Evolutionary conservation across 2,329 filamentous ascomycete genomes (phyloP), one percentile per base, ranked within the genome.

Genomic region (Penicillium palitans): DNA sequence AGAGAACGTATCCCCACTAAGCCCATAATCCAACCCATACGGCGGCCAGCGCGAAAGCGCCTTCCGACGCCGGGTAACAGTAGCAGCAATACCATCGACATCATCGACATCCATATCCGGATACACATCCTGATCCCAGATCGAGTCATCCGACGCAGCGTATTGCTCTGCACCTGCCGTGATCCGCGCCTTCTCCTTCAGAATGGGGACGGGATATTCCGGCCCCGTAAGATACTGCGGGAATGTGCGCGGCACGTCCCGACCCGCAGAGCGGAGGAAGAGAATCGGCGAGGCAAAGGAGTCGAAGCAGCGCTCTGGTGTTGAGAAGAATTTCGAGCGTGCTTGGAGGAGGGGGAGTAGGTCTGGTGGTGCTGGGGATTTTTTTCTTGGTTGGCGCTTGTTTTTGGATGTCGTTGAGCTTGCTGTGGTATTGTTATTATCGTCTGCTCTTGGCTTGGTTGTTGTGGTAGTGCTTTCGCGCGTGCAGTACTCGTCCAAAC

Each of bases 211-310:
- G 1, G 74, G 72, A 53, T 75, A 71, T 3, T 67, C 69, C 1
- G 71, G 66, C 0, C 74, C 74, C 0, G 66, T 75, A 1, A 67
- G 61, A 52, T 76, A 76, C 17, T 61, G 57, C 2, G 74, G 74
- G 44, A 75, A 75, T 2, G 15, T 35, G 4, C 62, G 64, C 1
- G 74, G 77, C 6, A 73, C 73, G 44, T 78, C 74, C 51, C 73
- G 70, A 0, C 76, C 77, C 0, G 77, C 62, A 0, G 77, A 74
- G 24, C 78, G 73, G 9, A 80, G 70, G 49, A 79, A 77, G 7
- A 79, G 60, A 4, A 75, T 64, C 0, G 78, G 78, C 4, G 75
- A 78, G 0, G 78, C 76, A 56, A 79, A 80, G 0, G 75, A 61
- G 58, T 79, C 77, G 46, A 79, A 79, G 61, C 74, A 78, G 12